These are phyloP conservation scores for Penicillium hordei DNA, from an alignment of 2,329 filamentous ascomycete genomes.

Conservation along the genomic window DNA sequence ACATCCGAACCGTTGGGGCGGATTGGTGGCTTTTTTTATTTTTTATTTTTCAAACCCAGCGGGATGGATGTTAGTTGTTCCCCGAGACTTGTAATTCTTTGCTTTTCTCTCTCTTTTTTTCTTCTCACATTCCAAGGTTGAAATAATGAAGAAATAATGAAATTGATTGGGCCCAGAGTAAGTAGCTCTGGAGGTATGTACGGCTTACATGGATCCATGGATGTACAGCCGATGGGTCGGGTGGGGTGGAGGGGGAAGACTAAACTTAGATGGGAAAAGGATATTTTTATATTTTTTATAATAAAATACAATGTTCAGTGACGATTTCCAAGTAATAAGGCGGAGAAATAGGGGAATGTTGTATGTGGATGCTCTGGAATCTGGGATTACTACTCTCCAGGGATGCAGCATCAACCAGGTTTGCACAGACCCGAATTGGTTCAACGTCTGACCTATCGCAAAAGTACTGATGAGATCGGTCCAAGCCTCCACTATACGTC, in stretches of 20 bases:
- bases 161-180: background rate
- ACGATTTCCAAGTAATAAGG: background rate
- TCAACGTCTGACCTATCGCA: constrained; percentile 15
- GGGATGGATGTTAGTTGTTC: constrained; percentile 1
- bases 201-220: background rate
- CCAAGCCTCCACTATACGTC: constrained; percentile 12
- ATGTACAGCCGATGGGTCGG: background rate
- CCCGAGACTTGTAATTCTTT: background rate
- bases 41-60: background rate
- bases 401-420: constrained; percentile 23
- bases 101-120: background rate
- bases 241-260: background rate
- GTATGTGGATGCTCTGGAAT: constrained; percentile 1
- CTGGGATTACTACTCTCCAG: constrained; percentile 7
- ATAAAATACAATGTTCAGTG: background rate
- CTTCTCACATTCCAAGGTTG: constrained; percentile 2
- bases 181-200: background rate
- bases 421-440: constrained; percentile 25
- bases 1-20: constrained; percentile 11
- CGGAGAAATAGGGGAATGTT: constrained; percentile 10
- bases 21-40: background rate
- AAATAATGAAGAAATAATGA: background rate
- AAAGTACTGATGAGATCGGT: constrained; percentile 15
- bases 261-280: background rate
- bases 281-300: background rate